phyloP scores from a whole-genome alignment of 129 eudicot genomes.

The Artemisia argyi region DNA sequence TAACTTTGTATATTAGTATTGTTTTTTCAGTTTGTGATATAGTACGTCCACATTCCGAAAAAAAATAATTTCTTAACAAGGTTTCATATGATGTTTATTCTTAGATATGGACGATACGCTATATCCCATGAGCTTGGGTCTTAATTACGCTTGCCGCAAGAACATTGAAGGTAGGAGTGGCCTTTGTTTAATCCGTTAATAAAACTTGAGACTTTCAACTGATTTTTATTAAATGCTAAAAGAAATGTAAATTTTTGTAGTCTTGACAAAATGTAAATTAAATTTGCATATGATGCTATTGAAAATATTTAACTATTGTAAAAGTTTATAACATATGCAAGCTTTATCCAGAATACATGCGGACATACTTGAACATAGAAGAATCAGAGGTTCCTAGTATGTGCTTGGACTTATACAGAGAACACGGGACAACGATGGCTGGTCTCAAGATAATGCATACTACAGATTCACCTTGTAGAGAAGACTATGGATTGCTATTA shows the following conservation, averaged over 20 bases:
- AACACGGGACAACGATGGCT: constrained; percentile 97
- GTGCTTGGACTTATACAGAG: constrained; percentile 89
- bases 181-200: background rate
- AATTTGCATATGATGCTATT: background rate
- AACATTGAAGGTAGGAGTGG: constrained; percentile 68
- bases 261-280: background rate
- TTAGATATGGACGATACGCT: constrained; percentile 91
- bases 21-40: background rate
- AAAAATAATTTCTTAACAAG: background rate
- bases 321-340: background rate
- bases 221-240: background rate
- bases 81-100: background rate
- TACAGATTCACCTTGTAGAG: background rate
- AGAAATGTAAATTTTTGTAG: background rate
- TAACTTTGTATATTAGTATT: background rate
- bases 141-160: constrained; percentile 84
- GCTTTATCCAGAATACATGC: constrained; percentile 63
- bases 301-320: background rate
- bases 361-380: constrained; percentile 62
- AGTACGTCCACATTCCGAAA: background rate
- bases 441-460: constrained; percentile 67
- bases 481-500: background rate
- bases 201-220: constrained; percentile 6
- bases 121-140: constrained; percentile 85
- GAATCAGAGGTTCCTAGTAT: constrained; percentile 74